phyloP scores from a whole-genome alignment of 2,329 filamentous ascomycete species.

The Corinectria fuckeliana region DNA sequence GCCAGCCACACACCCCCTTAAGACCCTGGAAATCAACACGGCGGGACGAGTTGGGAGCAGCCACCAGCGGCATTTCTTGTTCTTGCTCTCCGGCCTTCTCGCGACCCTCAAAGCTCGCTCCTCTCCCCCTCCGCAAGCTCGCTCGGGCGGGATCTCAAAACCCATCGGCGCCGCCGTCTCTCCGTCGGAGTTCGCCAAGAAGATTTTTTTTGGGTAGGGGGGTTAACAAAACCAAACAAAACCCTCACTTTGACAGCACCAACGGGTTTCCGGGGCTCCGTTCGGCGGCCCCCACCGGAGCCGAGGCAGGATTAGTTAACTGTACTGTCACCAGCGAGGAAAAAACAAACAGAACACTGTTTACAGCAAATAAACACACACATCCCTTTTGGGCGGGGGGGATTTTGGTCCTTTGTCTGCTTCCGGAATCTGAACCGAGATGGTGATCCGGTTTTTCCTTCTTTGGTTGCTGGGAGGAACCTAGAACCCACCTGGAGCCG shows the following conservation, averaged over 20 bases:
- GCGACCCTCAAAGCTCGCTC: no score
- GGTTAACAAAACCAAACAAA: background rate
- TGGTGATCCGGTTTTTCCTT: background rate
- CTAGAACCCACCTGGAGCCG: background rate
- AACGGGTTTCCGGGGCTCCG: background rate
- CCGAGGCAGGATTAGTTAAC: conserved; percentile 1
- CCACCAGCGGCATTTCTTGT: no score
- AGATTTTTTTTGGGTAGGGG: no score
- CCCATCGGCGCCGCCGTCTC: background rate
- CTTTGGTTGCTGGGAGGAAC: background rate
- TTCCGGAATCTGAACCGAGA: background rate
- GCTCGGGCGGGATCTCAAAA: background rate
- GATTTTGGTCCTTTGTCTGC: background rate
- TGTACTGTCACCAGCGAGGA: no score
- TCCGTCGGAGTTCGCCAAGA: conserved; percentile 9
- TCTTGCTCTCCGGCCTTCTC: background rate
- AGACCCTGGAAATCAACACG: no score
- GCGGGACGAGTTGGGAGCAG: background rate
- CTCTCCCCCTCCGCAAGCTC: background rate
- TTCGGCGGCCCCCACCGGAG: background rate
- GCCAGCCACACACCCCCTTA: background rate
- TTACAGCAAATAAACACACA: no score
- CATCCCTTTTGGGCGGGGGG: background rate
- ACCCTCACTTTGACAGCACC: no score
- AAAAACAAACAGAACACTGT: no score